Percentiles rank a stretch among this genome's conserved stretches.
Evolutionary conservation across 345 rosid genomes (phyloP).

Genomic region (Brassica juncea): DNA sequence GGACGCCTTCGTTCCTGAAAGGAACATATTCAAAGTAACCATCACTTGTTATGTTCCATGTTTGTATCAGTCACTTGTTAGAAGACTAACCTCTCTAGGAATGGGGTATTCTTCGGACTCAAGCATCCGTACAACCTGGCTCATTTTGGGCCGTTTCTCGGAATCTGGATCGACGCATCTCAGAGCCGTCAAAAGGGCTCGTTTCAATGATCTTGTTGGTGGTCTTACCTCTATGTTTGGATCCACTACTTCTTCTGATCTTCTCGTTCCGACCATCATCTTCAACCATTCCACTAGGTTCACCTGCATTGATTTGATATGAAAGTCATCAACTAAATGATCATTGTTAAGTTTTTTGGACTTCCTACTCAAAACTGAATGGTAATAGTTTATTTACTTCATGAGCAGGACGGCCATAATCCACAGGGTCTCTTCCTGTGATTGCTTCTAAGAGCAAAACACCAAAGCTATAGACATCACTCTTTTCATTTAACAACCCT

Average conservation of each 20-base stretch:
- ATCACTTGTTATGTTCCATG: not conserved
- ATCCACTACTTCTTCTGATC: conserved; percentile 90
- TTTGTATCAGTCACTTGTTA: not conserved
- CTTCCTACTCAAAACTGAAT: not conserved
- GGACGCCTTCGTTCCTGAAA: conserved; percentile 81
- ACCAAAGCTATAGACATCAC: conserved; percentile 96
- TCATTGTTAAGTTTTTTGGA: not conserved
- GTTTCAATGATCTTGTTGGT: conserved; percentile 78
- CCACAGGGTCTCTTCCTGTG: conserved; percentile 95
- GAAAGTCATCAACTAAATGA: not conserved
- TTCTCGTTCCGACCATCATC: conserved; percentile 91
- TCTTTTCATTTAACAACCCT: conserved; percentile 92
- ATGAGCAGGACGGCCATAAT: conserved; percentile 78
- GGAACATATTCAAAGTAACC: not conserved
- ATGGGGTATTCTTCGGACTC: conserved; percentile 95
- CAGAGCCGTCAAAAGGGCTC: conserved; percentile 83
- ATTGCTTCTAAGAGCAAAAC: conserved; percentile 86
- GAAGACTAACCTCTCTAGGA: conserved; percentile 74
- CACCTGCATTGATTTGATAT: conserved; percentile 46
- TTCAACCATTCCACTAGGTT: conserved; percentile 97
- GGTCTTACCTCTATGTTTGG: conserved; percentile 82
- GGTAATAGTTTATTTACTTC: conserved; percentile 52
- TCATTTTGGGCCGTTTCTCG: conserved; percentile 87
- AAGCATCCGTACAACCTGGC: conserved; percentile 98
- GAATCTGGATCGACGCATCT: conserved; percentile 93